Evolutionary conservation across 345 rosid genomes (phyloP), one percentile per base, ranked within the genome.

Genomic region (Cardamine chenopodiifolia): DNA sequence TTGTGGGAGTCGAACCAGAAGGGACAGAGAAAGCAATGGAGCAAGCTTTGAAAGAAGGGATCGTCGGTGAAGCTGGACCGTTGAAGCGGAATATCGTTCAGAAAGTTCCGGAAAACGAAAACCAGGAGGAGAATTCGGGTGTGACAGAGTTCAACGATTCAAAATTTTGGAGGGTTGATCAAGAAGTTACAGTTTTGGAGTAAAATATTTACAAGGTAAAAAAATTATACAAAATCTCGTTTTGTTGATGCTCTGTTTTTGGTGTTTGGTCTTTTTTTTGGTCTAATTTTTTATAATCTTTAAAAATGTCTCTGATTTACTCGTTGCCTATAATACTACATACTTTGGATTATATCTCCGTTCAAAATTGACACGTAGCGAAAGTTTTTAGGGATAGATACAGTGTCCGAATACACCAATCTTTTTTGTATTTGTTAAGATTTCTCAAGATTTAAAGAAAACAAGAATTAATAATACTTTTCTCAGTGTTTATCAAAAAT

Each of bases 11-110:
- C 59, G 98, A 92, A 77, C 58, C 84, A 50, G 92, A 90, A 86
- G 97, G 97, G 17, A 88, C 96, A 1, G 96, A 89, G 84, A 90
- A 88, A 84, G 98, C 97, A 52, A 95, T 90, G 98, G 96, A 92
- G 8, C 96, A 88, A 64, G 97, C 97, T 60, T 86, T 89, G 20
- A 92, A 90, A 80, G 92, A 95, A 77, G 98, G 97, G 40, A 95
- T 92, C 42, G 98, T 92, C 17, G 97, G 96, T 40, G 99, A 92
- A 79, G 98, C 98, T 4, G 98, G 92, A 56, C 96, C 96, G 3
- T 56, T 95, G 72, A 95, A 88, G 81, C 84, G 91, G 77, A 86
- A 71, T 68, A 71, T 84, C 10, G 28, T 68, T 28, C 89, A 87
- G 4, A 86, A 87, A 78, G 67, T 68, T 50, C 56, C 83, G 0